phyloP scores from a whole-genome alignment of 768 basidiomycete species.

The Amanita pallidorosea region DNA sequence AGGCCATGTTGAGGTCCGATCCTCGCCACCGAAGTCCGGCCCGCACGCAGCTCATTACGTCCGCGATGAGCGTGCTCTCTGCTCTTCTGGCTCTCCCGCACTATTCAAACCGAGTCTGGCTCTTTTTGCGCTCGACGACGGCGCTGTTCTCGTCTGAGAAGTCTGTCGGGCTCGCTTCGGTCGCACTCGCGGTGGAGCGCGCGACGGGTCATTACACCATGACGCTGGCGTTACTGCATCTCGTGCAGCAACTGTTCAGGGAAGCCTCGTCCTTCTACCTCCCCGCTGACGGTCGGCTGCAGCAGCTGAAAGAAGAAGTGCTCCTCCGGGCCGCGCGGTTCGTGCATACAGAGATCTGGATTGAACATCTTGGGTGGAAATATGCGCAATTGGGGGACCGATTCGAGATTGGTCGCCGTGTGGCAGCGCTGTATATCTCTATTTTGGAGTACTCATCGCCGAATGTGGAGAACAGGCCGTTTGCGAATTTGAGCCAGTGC shows the following conservation, averaged over 20 bases:
- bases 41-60: conserved; percentile 59
- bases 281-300: conserved; percentile 48
- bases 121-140: conserved; percentile 72
- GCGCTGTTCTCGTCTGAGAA: conserved; percentile 64
- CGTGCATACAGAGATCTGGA: conserved; percentile 83
- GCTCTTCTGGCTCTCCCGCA: conserved; percentile 63
- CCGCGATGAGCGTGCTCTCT: conserved; percentile 72
- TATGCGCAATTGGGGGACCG: conserved; percentile 73
- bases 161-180: conserved; percentile 44
- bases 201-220: conserved; percentile 69
- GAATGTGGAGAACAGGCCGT: conserved; percentile 41
- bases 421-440: conserved; percentile 56
- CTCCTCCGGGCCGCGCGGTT: conserved; percentile 68
- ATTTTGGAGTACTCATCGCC: conserved; percentile 57
- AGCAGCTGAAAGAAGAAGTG: conserved; percentile 76
- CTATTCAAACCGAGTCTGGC: conserved; percentile 80
- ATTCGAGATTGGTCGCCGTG: conserved; percentile 68
- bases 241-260: conserved; percentile 65
- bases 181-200: conserved; percentile 61
- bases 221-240: conserved; percentile 68
- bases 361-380: conserved; percentile 78
- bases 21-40: conserved; percentile 27
- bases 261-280: conserved; percentile 56
- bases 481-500: conserved; percentile 46
- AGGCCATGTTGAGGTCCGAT: conserved; percentile 51